These are phyloP conservation scores for Tylopilus orsonianus DNA, from an alignment of 1,284 basidiomycete species.

Conservation along the genomic window DNA sequence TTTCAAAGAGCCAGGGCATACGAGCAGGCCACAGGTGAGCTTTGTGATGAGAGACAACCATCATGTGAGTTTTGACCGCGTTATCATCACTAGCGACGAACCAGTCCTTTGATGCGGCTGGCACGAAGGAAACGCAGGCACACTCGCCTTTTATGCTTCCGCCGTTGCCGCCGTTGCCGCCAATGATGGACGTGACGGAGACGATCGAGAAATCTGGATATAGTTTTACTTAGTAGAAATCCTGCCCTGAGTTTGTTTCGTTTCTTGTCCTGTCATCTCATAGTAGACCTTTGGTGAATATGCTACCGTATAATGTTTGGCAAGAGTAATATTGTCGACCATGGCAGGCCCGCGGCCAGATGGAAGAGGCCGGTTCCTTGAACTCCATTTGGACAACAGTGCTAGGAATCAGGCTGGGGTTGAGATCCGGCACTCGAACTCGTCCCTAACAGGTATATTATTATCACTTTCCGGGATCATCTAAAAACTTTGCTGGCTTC, in stretches of 20 bases:
- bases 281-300: slow-evolving; percentile 7
- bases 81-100: background rate
- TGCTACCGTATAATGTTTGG: slow-evolving; percentile 5
- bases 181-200: slow-evolving; percentile 29
- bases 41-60: background rate
- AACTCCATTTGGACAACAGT: no score
- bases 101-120: slow-evolving; percentile 1
- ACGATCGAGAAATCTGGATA: slow-evolving; percentile 37
- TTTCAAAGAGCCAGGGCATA: slow-evolving; percentile 48
- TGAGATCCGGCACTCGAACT: no score
- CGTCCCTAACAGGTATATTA: no score
- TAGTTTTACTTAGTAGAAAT: slow-evolving; percentile 28
- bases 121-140: slow-evolving; percentile 11
- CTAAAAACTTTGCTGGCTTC: no score
- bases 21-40: slow-evolving; percentile 26
- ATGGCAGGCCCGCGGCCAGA: no score
- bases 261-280: background rate
- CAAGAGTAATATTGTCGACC: background rate
- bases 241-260: background rate
- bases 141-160: slow-evolving; percentile 41
- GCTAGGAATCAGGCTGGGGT: no score
- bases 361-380: no score
- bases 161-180: slow-evolving; percentile 38
- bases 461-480: no score
- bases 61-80: slow-evolving; percentile 4